Percentiles rank a stretch among this genome's conserved stretches.
phyloP scores from a whole-genome alignment of 208 protist species.

The Entamoeba moshkovskii region DNA sequence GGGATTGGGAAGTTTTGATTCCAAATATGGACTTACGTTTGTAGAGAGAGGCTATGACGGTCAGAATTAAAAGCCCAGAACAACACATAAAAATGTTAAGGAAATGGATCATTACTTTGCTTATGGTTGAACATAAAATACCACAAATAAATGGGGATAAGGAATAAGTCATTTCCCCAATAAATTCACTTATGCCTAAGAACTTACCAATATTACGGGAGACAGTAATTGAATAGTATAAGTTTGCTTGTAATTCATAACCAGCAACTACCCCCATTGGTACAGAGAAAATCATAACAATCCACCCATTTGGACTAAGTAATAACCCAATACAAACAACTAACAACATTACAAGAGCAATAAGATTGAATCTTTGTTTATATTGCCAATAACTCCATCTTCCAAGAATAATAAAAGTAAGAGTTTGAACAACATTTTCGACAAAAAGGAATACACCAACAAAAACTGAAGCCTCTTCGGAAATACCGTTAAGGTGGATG shows the following conservation, averaged over 20 bases:
- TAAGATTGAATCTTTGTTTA: background rate
- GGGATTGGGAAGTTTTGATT: background rate
- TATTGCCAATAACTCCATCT: background rate
- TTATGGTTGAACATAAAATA: background rate
- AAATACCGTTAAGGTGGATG: background rate
- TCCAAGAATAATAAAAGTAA: background rate
- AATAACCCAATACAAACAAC: background rate
- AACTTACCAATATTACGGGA: background rate
- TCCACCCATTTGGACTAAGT: background rate
- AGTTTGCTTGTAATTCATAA: background rate
- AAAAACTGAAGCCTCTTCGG: background rate
- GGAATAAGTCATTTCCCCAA: background rate
- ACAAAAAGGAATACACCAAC: background rate
- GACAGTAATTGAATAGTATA: background rate
- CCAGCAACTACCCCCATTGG: background rate
- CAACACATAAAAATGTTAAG: background rate
- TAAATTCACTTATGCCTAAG: background rate
- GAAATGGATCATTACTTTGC: background rate
- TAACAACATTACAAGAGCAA: background rate
- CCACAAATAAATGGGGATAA: background rate
- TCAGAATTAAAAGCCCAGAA: background rate
- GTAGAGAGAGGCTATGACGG: background rate
- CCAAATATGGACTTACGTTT: background rate
- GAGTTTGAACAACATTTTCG: background rate
- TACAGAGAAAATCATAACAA: background rate